Evolutionary conservation across 2,329 filamentous ascomycete species (phyloP).

Genomic region (Celoporthe dispersa): DNA sequence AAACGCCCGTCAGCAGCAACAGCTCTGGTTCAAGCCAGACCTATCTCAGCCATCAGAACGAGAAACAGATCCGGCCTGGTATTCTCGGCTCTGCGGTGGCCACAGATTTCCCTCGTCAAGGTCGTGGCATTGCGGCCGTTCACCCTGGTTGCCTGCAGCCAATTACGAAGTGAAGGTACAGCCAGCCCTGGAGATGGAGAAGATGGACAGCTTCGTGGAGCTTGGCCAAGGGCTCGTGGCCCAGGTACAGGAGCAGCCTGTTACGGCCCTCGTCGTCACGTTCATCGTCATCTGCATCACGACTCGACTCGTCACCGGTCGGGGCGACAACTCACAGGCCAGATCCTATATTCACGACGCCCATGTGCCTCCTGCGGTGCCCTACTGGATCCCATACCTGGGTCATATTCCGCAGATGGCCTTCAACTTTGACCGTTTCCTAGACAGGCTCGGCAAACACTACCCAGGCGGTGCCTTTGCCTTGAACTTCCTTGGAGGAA

Average conservation of each 20-base stretch:
- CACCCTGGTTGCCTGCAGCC: not conserved
- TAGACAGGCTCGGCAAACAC: conserved; percentile 38
- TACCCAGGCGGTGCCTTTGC: conserved; percentile 44
- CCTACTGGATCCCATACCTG: conserved; percentile 43
- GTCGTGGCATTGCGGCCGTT: not conserved
- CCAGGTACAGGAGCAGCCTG: conserved; percentile 14
- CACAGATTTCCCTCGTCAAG: not conserved
- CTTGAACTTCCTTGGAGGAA: conserved; percentile 39
- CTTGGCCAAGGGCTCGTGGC: conserved; percentile 13
- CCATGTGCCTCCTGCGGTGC: conserved; percentile 24
- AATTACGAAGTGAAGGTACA: not conserved
- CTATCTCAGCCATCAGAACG: not conserved
- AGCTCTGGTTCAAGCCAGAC: not conserved
- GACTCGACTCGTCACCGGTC: conserved; percentile 24
- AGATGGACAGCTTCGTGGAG: conserved; percentile 9
- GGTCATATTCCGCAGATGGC: conserved; percentile 42
- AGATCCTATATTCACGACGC: conserved; percentile 1
- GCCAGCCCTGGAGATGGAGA: not conserved
- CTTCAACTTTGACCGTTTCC: conserved; percentile 36
- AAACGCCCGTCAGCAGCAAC: not conserved
- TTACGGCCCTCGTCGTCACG: conserved; percentile 17
- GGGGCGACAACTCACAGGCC: conserved; percentile 1
- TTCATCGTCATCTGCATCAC: conserved; percentile 25
- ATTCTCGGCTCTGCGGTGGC: not conserved
- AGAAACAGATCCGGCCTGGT: no score